Percentiles rank a stretch among this genome's conserved stretches.
Evolutionary conservation across 2,329 filamentous ascomycete species (phyloP).

Genomic region (Ophidiomyces ophidiicola): DNA sequence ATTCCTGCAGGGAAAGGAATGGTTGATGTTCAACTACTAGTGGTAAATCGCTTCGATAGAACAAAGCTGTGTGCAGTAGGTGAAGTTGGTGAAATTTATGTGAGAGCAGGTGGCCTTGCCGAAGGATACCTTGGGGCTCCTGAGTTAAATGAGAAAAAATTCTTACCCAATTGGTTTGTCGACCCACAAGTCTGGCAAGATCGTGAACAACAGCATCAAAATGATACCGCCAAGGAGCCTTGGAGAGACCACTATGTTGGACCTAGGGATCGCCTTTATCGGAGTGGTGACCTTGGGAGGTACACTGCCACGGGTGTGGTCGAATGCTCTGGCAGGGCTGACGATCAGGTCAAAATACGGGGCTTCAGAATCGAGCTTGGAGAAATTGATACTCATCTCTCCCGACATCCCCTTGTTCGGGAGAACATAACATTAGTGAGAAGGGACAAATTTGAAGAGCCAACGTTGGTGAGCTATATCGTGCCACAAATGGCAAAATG

Average conservation of each 20-base stretch:
- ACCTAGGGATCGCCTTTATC: slow-evolving; percentile 72
- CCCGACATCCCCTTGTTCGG: slow-evolving; percentile 59
- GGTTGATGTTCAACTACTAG: slow-evolving; percentile 74
- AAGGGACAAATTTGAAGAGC: slow-evolving; percentile 74
- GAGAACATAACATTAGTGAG: slow-evolving; percentile 79
- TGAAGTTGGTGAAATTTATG: slow-evolving; percentile 71
- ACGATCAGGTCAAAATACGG: slow-evolving; percentile 89
- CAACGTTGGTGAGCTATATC: slow-evolving; percentile 75
- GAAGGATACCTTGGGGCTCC: slow-evolving; percentile 60
- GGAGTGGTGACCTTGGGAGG: slow-evolving; percentile 73
- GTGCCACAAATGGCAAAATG: slow-evolving; percentile 70
- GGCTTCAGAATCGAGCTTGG: slow-evolving; percentile 91
- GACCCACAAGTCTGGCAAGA: slow-evolving; percentile 58
- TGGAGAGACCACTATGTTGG: slow-evolving; percentile 73
- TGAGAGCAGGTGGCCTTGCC: slow-evolving; percentile 70
- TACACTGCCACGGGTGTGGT: slow-evolving; percentile 60
- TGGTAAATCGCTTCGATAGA: slow-evolving; percentile 58
- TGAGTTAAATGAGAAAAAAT: slow-evolving; percentile 61
- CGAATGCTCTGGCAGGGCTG: slow-evolving; percentile 66
- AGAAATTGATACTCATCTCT: slow-evolving; percentile 80
- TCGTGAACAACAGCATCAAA: slow-evolving; percentile 45
- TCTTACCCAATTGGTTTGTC: slow-evolving; percentile 76
- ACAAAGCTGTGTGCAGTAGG: slow-evolving; percentile 64
- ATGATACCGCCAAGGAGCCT: slow-evolving; percentile 46
- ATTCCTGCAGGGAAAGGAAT: slow-evolving; percentile 80